Evolutionary conservation across 768 basidiomycete species (phyloP), one percentile per base, ranked within the genome.

Genomic region (Clitopilus hobsonii): DNA sequence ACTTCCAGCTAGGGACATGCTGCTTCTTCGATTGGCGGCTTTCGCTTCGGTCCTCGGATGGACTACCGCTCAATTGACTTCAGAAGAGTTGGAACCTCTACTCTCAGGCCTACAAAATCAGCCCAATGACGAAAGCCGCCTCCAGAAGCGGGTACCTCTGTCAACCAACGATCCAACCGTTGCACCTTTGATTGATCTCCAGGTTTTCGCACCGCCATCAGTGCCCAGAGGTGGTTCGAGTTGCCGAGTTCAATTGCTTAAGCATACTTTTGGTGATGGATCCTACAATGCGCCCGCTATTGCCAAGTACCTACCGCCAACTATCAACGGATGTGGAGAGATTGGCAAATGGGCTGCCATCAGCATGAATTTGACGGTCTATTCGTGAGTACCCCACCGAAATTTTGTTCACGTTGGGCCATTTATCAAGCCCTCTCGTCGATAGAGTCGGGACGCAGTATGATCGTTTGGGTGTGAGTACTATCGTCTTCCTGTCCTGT

Each of bases 281-380:
- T 70, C 67, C 7, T 70, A 53, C 53, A 64, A 63, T 53, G 53
- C 60, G 1, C 68, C 69, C 20, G 63, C 66, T 25, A 51, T 70
- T 24, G 63, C 67, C 2, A 49, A 54, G 5, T 70, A 69, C 58
- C 75, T 74, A 30, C 84, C 85, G 16, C 83, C 82, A 3, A 74
- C 74, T 8, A 69, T 77, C 52, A 16, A 54, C 25, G 54, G 49
- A 7, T 86, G 85, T 59, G 84, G 85, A 23, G 67, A 70, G 6
- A 67, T 77, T 11, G 82, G 84, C 0, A 73, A 80, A 16, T 86
- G 85, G 84, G 75, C 79, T 5, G 81, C 77, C 0, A 74, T 85
- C 28, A 78, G 75, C 48, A 63, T 84, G 52, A 83, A 86, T 62
- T 77, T 83, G 52, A 81, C 84, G 0, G 82, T 80, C 23, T 80